A percentile compares a stretch with the other conserved stretches of the same genome.
Evolutionary conservation across 495 filamentous ascomycete genomes (phyloP).

Genomic region (Cercophora samala): DNA sequence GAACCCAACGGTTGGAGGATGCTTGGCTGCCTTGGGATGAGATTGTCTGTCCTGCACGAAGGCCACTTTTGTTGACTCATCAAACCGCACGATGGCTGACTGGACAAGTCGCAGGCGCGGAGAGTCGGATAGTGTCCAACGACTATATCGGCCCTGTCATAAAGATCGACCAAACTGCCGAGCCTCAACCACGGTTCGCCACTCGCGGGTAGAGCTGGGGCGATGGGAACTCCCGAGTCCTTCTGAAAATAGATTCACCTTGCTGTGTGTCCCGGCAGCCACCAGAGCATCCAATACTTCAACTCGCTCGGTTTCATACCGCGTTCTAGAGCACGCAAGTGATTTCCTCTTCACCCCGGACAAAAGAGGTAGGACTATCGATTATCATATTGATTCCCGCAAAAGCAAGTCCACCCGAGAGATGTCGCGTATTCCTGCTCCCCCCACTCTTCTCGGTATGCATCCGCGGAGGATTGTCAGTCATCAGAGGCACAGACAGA

Average conservation of each 20-base stretch:
- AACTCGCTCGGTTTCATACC: background rate
- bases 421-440: background rate
- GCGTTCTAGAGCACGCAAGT: background rate
- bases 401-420: background rate
- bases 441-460: background rate
- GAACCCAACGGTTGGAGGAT: background rate
- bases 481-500: too few relatives aligned
- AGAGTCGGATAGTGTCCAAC: too few relatives aligned
- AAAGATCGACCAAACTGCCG: background rate
- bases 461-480: background rate
- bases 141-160: background rate
- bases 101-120: too few relatives aligned
- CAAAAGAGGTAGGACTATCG: background rate
- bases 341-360: background rate
- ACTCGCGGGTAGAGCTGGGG: background rate
- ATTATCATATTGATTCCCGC: background rate
- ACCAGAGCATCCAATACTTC: background rate
- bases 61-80: too few relatives aligned
- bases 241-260: background rate
- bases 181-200: background rate
- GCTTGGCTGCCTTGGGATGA: background rate
- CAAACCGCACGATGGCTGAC: too few relatives aligned
- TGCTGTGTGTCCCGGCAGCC: background rate
- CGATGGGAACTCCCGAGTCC: background rate
- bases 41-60: too few relatives aligned